Percentiles rank a stretch among this genome's conserved stretches.
phyloP scores from a whole-genome alignment of 192 early-diverging fungal species.

The Lobosporangium transversale region DNA sequence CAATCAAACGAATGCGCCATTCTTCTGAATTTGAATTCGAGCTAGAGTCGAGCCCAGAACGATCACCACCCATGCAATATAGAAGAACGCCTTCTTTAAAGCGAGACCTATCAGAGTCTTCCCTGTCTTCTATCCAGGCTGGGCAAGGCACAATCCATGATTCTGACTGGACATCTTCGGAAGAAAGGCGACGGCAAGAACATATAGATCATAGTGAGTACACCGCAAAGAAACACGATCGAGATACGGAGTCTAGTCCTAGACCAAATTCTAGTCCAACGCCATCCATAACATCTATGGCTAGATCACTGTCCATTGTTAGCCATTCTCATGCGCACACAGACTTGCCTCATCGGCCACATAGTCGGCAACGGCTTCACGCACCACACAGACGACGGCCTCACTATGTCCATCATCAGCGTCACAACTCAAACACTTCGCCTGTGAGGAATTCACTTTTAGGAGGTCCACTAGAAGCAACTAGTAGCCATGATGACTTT shows the following conservation, averaged over 20 bases:
- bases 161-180: slow-evolving; percentile 13
- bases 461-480: not conserved
- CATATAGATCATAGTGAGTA: slow-evolving; percentile 18
- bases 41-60: not conserved
- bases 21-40: slow-evolving; percentile 1
- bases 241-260: too few species aligned
- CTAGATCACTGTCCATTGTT: slow-evolving; percentile 22
- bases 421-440: not conserved
- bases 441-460: not conserved
- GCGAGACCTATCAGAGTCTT: slow-evolving; percentile 9
- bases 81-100: slow-evolving; percentile 3
- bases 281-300: slow-evolving; percentile 15
- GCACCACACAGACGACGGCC: not conserved
- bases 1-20: not conserved
- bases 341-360: not conserved
- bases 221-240: too few species aligned
- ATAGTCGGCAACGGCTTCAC: not conserved
- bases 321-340: not conserved
- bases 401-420: not conserved
- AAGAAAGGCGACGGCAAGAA: not conserved
- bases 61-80: not conserved
- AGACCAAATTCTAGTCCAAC: slow-evolving; percentile 19
- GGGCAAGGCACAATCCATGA: not conserved
- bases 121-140: not conserved
- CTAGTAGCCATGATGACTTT: not conserved